Base-by-base conservation (phyloP, 2,329 filamentous ascomycete genomes). In the Microcyclosporella mali region DNA sequence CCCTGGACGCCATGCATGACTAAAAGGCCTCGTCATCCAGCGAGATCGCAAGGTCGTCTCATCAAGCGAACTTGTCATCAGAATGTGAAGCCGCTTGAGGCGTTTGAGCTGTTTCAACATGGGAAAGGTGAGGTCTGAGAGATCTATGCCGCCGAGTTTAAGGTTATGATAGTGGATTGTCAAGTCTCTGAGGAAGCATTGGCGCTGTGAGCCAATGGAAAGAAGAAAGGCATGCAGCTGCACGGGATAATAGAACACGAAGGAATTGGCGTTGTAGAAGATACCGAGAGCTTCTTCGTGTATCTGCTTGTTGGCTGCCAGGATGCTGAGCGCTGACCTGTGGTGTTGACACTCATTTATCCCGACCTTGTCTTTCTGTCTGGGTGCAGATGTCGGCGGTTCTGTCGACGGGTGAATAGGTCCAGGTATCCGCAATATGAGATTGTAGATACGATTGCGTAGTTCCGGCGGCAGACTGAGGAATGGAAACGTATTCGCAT, bases 221-320 rank as follows among this genome's bases (percentile, higher is more conserved):
- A 47, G 27, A 1, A 55, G 10, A 27, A 60, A 61, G 8, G 44
- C 44, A 6, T 44, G 40, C 2, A 58, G 16, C 34, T 60, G 57
- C 3, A 45, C 33, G 2, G 52, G 49, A 27, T 53, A 57, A 40
- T 57, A 55, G 51, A 63, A 63, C 6, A 52, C 34, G 37, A 61
- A 55, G 1, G 43, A 17, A 25, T 56, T 61, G 14, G 28, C 16
- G 15, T 44, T 31, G 41, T 61, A 61, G 46, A 52, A 60, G 10
- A 60, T 46, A 8, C 50, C 50, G 3, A 45, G 25, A 1, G 57
- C 53, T 40, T 61, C 58, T 8, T 51, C 29, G 36, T 53, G 43
- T 19, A 60, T 50, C 43, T 60, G 56, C 31, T 51, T 55, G 45
- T 49, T 53, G 15, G 51, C 53, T 6, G 41, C 40, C 2, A 60